Evolutionary conservation across 2,329 filamentous ascomycete species (phyloP).

Genomic region (Uncinocarpus reesii): DNA sequence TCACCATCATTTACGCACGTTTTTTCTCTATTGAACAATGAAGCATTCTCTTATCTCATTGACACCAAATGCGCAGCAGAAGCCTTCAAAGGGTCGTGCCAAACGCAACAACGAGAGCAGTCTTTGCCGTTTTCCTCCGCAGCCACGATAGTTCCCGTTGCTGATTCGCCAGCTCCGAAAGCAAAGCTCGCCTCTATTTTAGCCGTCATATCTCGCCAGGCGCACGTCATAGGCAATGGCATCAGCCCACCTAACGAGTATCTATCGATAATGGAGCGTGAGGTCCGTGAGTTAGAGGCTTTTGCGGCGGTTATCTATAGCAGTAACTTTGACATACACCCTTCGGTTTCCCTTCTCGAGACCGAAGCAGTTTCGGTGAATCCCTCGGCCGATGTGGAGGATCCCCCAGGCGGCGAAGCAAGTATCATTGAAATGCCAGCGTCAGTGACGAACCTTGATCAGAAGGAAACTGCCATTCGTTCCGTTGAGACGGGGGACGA

Average conservation of each 20-base stretch:
- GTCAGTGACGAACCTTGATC: background rate
- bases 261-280: slow-evolving; percentile 35
- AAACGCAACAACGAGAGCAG: slow-evolving; percentile 40
- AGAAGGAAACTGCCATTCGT: background rate
- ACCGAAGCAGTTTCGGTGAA: background rate
- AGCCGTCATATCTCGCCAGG: slow-evolving; percentile 81
- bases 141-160: slow-evolving; percentile 31
- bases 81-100: slow-evolving; percentile 54
- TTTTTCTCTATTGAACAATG: slow-evolving; percentile 73
- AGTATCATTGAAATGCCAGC: slow-evolving; percentile 1
- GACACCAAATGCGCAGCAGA: slow-evolving; percentile 70
- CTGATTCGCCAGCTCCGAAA: slow-evolving; percentile 26
- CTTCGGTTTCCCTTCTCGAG: background rate
- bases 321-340: slow-evolving; percentile 34
- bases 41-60: slow-evolving; percentile 73
- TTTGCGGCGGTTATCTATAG: slow-evolving; percentile 43
- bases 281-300: slow-evolving; percentile 39
- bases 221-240: slow-evolving; percentile 75
- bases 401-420: slow-evolving; percentile 7
- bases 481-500: background rate
- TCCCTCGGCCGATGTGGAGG: background rate
- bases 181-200: slow-evolving; percentile 80
- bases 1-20: slow-evolving; percentile 85
- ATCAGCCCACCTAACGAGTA: slow-evolving; percentile 38
- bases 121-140: slow-evolving; percentile 34